Conservation (phyloP, 164 flowering plant genomes). For the Magnolia officinalis region DNA sequence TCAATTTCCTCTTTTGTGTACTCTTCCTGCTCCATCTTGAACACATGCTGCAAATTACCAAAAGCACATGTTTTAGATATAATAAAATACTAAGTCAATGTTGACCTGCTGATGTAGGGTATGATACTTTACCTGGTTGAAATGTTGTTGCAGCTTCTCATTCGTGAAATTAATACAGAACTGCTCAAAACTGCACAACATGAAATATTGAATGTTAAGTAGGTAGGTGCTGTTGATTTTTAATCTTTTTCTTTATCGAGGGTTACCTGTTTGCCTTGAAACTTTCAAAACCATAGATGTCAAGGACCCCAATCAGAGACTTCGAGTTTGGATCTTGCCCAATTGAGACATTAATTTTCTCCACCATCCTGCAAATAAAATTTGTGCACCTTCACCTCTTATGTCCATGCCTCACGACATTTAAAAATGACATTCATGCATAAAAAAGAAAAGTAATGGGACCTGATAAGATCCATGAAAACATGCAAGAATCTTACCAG, state of each 20-base stretch:
- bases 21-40: conserved; percentile 95
- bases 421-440: background rate
- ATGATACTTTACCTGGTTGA: conserved; percentile 72
- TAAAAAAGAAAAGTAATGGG: background rate
- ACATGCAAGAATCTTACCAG: conserved; percentile 45
- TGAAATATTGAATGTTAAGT: conserved; percentile 3
- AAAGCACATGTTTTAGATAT: conserved; percentile 8
- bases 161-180: conserved; percentile 93
- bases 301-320: conserved; percentile 85
- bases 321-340: conserved; percentile 87
- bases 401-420: background rate
- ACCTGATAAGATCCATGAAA: background rate
- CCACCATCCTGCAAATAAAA: conserved; percentile 65
- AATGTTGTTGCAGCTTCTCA: conserved; percentile 98
- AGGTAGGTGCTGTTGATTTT: background rate
- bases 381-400: background rate
- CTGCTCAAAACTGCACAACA: conserved; percentile 82
- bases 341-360: conserved; percentile 80
- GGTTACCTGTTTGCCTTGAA: conserved; percentile 80
- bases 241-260: too few species aligned
- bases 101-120: conserved; percentile 7
- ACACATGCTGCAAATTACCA: conserved; percentile 70
- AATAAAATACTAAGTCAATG: conserved; percentile 2
- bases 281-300: conserved; percentile 98
- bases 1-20: conserved; percentile 79